Conservation (phyloP, 768 basidiomycete species). For the Hericium erinaceus region DNA sequence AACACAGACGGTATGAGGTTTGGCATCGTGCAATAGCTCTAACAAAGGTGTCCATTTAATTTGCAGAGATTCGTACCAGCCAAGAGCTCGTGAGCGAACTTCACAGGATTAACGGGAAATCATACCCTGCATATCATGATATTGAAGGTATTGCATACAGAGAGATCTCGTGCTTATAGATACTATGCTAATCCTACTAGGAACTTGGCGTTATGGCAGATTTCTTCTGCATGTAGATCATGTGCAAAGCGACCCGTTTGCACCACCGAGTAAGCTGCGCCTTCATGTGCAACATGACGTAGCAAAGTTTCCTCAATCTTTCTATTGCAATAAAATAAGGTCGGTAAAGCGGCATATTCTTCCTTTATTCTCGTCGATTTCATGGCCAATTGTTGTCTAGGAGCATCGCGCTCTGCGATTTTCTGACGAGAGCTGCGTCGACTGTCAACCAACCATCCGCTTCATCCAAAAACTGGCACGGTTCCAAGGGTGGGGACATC, state of each 20-base stretch:
- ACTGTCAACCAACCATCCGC: not conserved
- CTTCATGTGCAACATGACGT: conserved; percentile 4
- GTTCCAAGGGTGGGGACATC: conserved; percentile 11
- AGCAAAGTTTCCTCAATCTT: conserved; percentile 1
- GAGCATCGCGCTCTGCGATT: not conserved
- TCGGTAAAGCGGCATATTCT: not conserved
- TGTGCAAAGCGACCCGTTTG: conserved; percentile 13
- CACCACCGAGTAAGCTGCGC: conserved; percentile 10
- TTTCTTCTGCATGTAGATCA: conserved; percentile 6
- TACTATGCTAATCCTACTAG: not conserved
- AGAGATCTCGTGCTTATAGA: not conserved
- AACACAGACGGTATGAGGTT: not conserved
- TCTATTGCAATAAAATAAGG: not conserved
- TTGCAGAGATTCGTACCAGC: not conserved
- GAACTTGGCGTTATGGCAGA: conserved; percentile 3
- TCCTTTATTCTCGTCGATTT: no score
- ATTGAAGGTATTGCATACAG: not conserved
- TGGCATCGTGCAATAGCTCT: not conserved
- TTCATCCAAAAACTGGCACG: not conserved
- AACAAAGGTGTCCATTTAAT: not conserved
- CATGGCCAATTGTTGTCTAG: not conserved
- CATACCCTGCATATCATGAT: conserved; percentile 4
- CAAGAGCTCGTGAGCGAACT: not conserved
- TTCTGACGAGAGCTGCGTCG: not conserved
- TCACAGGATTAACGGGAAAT: conserved; percentile 4